A percentile compares a stretch with the other conserved stretches of the same genome.
Conservation (phyloP, 352 stramenopile genomes). For the Phytophthora citrophthora region DNA sequence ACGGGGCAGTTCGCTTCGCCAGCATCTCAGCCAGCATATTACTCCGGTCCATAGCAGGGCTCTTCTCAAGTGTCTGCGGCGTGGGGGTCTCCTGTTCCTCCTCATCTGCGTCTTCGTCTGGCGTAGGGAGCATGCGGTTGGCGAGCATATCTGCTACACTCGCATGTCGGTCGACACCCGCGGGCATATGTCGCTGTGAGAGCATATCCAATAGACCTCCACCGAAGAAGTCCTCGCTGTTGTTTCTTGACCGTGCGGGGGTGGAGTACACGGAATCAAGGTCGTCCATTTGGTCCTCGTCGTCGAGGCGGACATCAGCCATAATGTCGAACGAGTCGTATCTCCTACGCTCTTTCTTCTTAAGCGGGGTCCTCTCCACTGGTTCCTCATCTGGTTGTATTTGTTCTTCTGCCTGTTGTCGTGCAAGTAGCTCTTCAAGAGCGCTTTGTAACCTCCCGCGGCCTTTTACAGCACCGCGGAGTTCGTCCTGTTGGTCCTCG, state of each 20-base stretch:
- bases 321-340: conserved; percentile 44
- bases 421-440: conserved; percentile 26
- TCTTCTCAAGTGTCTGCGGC: conserved; percentile 12
- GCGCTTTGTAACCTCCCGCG: conserved; percentile 24
- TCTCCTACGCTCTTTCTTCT: conserved; percentile 31
- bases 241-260: conserved; percentile 31
- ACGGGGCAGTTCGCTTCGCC: conserved; percentile 25
- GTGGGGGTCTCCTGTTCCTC: conserved; percentile 9
- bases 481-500: conserved; percentile 33
- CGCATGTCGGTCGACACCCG: conserved; percentile 30
- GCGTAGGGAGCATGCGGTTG: conserved; percentile 10
- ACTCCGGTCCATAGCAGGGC: conserved; percentile 18
- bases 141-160: conserved; percentile 46
- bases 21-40: conserved; percentile 52
- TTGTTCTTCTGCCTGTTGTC: conserved; percentile 28
- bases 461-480: conserved; percentile 8
- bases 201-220: conserved; percentile 37
- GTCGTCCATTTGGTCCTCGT: conserved; percentile 33
- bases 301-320: conserved; percentile 28
- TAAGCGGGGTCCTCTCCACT: conserved; percentile 10
- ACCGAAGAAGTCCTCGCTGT: conserved; percentile 42
- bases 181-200: conserved; percentile 45
- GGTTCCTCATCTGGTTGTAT: conserved; percentile 21
- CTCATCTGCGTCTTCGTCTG: conserved; percentile 17
- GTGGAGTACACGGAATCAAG: conserved; percentile 35